Conservation (phyloP, 345 rosid species). For the Rubroshorea leprosula region DNA sequence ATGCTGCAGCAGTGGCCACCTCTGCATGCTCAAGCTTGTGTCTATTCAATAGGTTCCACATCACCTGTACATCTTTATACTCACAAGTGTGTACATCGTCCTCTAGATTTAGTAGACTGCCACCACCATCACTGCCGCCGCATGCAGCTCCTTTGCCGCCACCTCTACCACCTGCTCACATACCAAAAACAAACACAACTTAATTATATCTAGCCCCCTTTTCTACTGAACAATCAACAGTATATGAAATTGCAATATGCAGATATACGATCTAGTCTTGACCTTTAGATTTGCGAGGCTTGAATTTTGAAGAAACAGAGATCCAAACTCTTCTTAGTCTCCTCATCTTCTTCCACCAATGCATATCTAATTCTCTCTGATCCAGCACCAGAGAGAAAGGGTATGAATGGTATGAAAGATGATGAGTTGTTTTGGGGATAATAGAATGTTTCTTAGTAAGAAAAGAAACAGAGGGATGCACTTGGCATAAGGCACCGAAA, state of each 20-base stretch:
- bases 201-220: too few species aligned
- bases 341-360: conserved; percentile 12
- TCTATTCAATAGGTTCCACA: conserved; percentile 13
- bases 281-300: conserved; percentile 9
- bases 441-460: not conserved
- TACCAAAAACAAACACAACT: not conserved
- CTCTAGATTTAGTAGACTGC: conserved; percentile 7
- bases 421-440: not conserved
- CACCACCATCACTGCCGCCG: not conserved
- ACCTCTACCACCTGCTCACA: not conserved
- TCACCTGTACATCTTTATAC: conserved; percentile 17
- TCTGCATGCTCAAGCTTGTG: not conserved
- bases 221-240: not conserved
- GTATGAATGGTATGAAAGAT: not conserved
- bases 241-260: too few species aligned
- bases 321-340: conserved; percentile 7
- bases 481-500: conserved; percentile 10
- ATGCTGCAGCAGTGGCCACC: not conserved
- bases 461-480: not conserved
- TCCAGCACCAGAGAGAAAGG: not conserved
- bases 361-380: too few species aligned
- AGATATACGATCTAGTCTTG: not conserved
- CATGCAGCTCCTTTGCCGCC: not conserved
- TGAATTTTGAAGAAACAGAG: not conserved
- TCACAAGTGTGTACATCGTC: conserved; percentile 19